Evolutionary conservation across 2,329 filamentous ascomycete genomes (phyloP).

Genomic region (Dactylella cylindrospora): DNA sequence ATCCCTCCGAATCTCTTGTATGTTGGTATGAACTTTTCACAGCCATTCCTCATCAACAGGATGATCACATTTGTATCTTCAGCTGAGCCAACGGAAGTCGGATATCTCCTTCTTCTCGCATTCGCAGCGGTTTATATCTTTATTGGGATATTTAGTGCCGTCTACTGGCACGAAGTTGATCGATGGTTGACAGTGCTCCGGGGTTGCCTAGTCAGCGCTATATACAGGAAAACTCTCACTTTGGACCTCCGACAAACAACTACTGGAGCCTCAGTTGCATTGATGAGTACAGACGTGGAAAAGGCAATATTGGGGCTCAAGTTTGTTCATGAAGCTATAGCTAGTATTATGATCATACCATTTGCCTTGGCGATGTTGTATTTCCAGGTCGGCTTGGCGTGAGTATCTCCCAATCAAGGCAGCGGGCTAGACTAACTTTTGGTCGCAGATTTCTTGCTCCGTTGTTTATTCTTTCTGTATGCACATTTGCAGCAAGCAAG

Average conservation of each 20-base stretch:
- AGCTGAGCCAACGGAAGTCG: slow-evolving; percentile 26
- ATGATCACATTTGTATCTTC: slow-evolving; percentile 45
- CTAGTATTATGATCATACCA: slow-evolving; percentile 50
- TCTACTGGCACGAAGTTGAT: slow-evolving; percentile 49
- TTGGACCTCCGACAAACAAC: slow-evolving; percentile 51
- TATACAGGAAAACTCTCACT: slow-evolving; percentile 51
- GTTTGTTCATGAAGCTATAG: slow-evolving; percentile 54
- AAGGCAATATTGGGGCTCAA: slow-evolving; percentile 52
- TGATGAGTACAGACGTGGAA: slow-evolving; percentile 59
- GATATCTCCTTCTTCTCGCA: slow-evolving; percentile 19
- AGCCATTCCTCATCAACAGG: slow-evolving; percentile 50
- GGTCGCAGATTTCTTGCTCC: slow-evolving; percentile 17
- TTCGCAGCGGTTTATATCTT: slow-evolving; percentile 29
- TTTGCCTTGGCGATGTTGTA: slow-evolving; percentile 52
- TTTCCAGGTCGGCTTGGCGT: slow-evolving; percentile 50
- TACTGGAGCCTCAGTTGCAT: slow-evolving; percentile 54
- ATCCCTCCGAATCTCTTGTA: slow-evolving; percentile 49
- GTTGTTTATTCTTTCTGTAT: slow-evolving; percentile 7
- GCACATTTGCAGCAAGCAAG: slow-evolving; percentile 16
- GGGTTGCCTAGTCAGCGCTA: slow-evolving; percentile 51
- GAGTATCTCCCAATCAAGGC: slow-evolving; percentile 47
- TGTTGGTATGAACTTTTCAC: slow-evolving; percentile 50
- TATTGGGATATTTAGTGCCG: slow-evolving; percentile 41
- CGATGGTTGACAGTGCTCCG: slow-evolving; percentile 50
- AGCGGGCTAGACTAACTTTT: not conserved